Conservation (phyloP, 164 flowering plant species). For the Litsea cubeba region DNA sequence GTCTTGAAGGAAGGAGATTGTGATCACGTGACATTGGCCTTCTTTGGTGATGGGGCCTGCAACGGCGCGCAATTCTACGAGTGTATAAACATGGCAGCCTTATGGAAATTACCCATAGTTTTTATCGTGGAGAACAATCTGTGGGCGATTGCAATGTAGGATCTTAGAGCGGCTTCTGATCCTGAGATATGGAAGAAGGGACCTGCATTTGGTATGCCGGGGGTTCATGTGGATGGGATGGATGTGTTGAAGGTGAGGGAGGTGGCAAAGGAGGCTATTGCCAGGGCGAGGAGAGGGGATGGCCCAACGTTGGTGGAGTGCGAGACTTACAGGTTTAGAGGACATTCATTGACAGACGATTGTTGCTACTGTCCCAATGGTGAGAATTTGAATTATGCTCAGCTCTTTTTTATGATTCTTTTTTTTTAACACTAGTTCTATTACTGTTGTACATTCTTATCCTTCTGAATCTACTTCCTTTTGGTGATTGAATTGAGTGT, state of each 20-base stretch:
- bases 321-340: slow-evolving; percentile 90
- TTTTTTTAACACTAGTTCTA: not conserved
- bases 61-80: slow-evolving; percentile 50
- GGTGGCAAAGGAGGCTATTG: slow-evolving; percentile 88
- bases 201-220: slow-evolving; percentile 20
- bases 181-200: no score
- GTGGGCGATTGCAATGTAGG: no score
- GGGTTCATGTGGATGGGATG: slow-evolving; percentile 85
- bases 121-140: no score
- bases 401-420: not conserved
- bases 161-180: no score
- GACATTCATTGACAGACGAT: slow-evolving; percentile 96
- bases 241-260: slow-evolving; percentile 87
- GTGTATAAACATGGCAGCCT: no score
- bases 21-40: slow-evolving; percentile 74
- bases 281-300: slow-evolving; percentile 88
- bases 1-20: slow-evolving; percentile 64
- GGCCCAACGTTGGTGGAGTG: slow-evolving; percentile 95
- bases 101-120: no score
- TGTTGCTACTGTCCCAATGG: slow-evolving; percentile 97
- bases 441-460: not conserved
- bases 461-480: not conserved
- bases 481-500: not conserved
- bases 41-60: slow-evolving; percentile 89
- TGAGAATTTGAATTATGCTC: slow-evolving; percentile 18